Percentiles rank a stretch among this genome's conserved stretches.
These are phyloP conservation scores for Didymella lethalis DNA, from an alignment of 2,329 filamentous ascomycete species.

Conservation along the genomic window DNA sequence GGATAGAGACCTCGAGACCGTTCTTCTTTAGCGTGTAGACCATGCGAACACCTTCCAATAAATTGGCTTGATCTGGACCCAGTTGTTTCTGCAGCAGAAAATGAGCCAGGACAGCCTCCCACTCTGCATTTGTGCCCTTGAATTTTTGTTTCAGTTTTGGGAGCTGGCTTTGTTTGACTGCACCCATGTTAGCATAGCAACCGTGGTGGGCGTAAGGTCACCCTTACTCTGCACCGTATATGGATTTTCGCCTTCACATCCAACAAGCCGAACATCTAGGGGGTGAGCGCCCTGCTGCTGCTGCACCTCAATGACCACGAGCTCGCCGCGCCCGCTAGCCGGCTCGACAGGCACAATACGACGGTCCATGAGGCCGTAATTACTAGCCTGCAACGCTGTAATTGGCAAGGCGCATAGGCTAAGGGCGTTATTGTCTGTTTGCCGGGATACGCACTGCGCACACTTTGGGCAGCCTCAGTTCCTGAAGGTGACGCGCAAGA, in stretches of 20 bases:
- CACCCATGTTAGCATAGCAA: conserved; percentile 36
- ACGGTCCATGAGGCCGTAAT: conserved; percentile 20
- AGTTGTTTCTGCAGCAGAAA: conserved; percentile 60
- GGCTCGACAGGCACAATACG: conserved; percentile 64
- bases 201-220: conserved; percentile 19
- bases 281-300: conserved; percentile 57
- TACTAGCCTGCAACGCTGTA: conserved; percentile 8
- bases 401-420: neutral
- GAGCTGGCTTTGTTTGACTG: conserved; percentile 47
- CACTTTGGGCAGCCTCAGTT: neutral
- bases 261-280: conserved; percentile 72
- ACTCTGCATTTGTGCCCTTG: conserved; percentile 62
- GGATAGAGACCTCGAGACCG: conserved; percentile 68
- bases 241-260: conserved; percentile 70
- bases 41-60: conserved; percentile 63
- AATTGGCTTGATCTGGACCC: conserved; percentile 55
- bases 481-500: conserved; percentile 20
- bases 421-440: neutral
- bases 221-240: conserved; percentile 67
- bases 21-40: conserved; percentile 64
- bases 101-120: conserved; percentile 67
- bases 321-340: conserved; percentile 60
- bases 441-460: conserved; percentile 8
- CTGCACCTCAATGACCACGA: conserved; percentile 68
- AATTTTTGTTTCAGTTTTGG: conserved; percentile 43